Evolutionary conservation across 305 asterid genomes (phyloP).

Genomic region (Rubia tinctorum): DNA sequence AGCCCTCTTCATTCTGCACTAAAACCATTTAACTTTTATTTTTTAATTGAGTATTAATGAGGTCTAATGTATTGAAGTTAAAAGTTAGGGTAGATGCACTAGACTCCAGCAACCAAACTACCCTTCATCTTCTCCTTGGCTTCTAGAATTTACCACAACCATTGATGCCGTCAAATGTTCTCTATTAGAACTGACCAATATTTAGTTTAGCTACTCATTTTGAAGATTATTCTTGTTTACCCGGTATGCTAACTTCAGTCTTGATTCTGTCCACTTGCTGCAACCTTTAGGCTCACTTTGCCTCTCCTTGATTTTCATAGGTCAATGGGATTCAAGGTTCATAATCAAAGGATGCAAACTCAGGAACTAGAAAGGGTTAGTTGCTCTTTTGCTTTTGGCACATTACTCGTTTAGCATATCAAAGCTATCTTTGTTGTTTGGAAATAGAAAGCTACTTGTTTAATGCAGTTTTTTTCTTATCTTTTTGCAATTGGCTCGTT

Average conservation of each 20-base stretch:
- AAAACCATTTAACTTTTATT: not conserved
- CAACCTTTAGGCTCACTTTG: constrained; percentile 7
- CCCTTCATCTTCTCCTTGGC: not conserved
- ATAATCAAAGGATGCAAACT: constrained; percentile 37
- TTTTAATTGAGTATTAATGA: not conserved
- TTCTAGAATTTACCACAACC: not conserved
- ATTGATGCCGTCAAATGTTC: not conserved
- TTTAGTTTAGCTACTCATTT: not conserved
- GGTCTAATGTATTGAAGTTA: not conserved
- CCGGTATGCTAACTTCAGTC: not conserved
- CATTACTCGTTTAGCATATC: not conserved
- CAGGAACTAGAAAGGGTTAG: constrained; percentile 75
- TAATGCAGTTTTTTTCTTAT: not conserved
- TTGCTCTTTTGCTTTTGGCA: constrained; percentile 2
- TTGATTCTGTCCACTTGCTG: not conserved
- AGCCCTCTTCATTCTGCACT: not conserved
- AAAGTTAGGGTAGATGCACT: not conserved
- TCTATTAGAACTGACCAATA: not conserved
- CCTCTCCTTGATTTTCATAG: constrained; percentile 35
- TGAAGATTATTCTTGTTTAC: not conserved
- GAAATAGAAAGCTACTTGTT: not conserved
- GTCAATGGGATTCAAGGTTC: constrained; percentile 51
- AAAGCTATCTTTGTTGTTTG: not conserved
- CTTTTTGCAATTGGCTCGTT: not conserved
- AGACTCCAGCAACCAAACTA: not conserved